Base-by-base conservation (phyloP, 352 stramenopile genomes). In the Lagenidium giganteum region DNA sequence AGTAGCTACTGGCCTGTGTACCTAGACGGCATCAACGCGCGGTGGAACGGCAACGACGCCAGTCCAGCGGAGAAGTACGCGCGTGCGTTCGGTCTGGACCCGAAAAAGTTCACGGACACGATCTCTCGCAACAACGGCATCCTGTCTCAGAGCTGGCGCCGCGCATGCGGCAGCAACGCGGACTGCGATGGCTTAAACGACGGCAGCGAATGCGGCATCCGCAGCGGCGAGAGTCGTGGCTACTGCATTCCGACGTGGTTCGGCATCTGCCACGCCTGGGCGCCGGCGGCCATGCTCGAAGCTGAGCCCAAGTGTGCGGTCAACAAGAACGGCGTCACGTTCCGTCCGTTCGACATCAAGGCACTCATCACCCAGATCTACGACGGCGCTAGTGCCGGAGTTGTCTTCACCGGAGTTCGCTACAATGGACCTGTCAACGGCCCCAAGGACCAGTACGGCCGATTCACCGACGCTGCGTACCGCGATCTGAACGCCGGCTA, bases 1-100 rank as follows among this genome's bases (percentile, higher is more conserved):
- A 54, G 53, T 24, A 81, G 70, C 51, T 83, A 81, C 52, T 83
- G 70, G 70, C 70, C 70, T 4, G 48, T 67, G 42, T 78, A 69
- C 41, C 63, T 58, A 14, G 69, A 83, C 54, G 70, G 65, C 36
- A 69, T 83, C 44, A 81, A 81, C 36, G 73, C 70, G 55, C 42
- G 36, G 20, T 83, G 68, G 67, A n/a, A n/a, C n/a, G n/a, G n/a
- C n/a, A n/a, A n/a, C n/a, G n/a, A n/a, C n/a, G n/a, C n/a, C n/a
- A n/a, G n/a, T n/a, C n/a, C n/a, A n/a, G n/a, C n/a, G n/a, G n/a
- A n/a, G n/a, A n/a, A n/a, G n/a, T n/a, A n/a, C n/a, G n/a, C n/a
- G n/a, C n/a, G n/a, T n/a, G n/a, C n/a, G n/a, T n/a, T n/a, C n/a
- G n/a, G n/a, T n/a, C n/a, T n/a, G n/a, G n/a, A n/a, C n/a, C n/a